Evolutionary conservation across 345 rosid species (phyloP).

Genomic region (Bruguiera sexangula): DNA sequence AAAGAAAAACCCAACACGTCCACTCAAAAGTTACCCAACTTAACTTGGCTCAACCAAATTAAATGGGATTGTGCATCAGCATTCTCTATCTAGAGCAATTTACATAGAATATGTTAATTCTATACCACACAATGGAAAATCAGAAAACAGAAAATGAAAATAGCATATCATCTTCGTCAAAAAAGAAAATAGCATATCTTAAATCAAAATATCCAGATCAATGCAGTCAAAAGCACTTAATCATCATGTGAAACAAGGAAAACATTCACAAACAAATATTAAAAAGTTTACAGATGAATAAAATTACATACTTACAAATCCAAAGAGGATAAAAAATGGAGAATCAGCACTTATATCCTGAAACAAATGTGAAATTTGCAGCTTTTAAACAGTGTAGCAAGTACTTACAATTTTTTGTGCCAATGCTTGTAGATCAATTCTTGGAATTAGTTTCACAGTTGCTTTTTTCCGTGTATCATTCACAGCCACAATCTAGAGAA

Average conservation of each 20-base stretch:
- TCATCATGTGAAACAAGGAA: neutral
- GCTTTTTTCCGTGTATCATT: conserved; percentile 58
- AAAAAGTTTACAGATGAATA: neutral
- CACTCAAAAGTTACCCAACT: too few relatives aligned
- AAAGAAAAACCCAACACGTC: too few relatives aligned
- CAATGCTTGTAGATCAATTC: conserved; percentile 78
- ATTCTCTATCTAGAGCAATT: too few relatives aligned
- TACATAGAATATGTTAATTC: too few relatives aligned
- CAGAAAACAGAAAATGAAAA: neutral
- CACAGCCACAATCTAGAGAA: conserved; percentile 77
- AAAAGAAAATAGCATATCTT: neutral
- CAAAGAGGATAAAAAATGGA: neutral
- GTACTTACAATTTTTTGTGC: conserved; percentile 66
- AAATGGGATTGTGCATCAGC: too few relatives aligned
- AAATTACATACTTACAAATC: neutral
- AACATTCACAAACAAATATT: neutral
- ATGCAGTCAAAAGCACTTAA: neutral
- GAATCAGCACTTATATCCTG: neutral
- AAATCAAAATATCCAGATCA: neutral
- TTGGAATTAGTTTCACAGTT: conserved; percentile 82
- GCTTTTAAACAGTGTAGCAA: neutral
- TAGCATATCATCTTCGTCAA: neutral
- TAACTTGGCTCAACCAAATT: too few relatives aligned
- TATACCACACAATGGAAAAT: neutral
- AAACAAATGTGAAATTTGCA: neutral